Conservation (phyloP, 2,329 filamentous ascomycete species). For the Fulvia fulva region DNA sequence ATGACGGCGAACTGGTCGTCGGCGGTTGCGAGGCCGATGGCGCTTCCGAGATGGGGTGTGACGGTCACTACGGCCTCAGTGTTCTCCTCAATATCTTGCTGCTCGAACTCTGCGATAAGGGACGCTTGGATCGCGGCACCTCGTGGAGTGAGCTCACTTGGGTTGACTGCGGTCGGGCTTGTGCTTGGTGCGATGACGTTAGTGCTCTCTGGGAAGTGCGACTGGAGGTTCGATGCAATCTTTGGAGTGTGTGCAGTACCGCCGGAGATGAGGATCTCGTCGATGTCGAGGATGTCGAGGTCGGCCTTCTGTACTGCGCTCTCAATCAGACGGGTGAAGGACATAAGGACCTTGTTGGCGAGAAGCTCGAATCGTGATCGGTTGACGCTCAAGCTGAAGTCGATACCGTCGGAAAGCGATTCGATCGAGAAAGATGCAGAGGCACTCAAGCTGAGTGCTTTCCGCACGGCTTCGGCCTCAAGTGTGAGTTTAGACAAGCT, state of each 20-base stretch:
- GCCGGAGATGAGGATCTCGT: conserved; percentile 90
- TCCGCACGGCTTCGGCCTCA: conserved; percentile 88
- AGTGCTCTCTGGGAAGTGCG: conserved; percentile 77
- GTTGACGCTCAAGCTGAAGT: conserved; percentile 91
- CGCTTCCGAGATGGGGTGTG: conserved; percentile 81
- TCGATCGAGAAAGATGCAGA: conserved; percentile 93
- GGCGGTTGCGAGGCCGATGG: conserved; percentile 77
- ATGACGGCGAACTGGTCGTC: conserved; percentile 74
- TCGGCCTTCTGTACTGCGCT: conserved; percentile 86
- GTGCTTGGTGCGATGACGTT: conserved; percentile 80
- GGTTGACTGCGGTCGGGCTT: conserved; percentile 75
- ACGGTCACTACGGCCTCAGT: conserved; percentile 94
- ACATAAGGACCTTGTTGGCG: conserved; percentile 77
- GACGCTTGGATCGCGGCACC: conserved; percentile 95
- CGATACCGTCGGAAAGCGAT: conserved; percentile 79
- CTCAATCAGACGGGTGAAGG: conserved; percentile 81
- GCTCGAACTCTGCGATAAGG: conserved; percentile 90
- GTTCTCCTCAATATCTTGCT: conserved; percentile 89
- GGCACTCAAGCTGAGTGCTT: conserved; percentile 80
- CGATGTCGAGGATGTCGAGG: conserved; percentile 85
- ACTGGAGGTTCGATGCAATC: conserved; percentile 74
- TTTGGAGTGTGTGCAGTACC: conserved; percentile 91
- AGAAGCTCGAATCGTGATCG: conserved; percentile 88
- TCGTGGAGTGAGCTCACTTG: conserved; percentile 80
- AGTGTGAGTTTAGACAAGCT: conserved; percentile 88